These are phyloP conservation scores for Tuber magnatum DNA, from an alignment of 495 filamentous ascomycete species.

Conservation along the genomic window DNA sequence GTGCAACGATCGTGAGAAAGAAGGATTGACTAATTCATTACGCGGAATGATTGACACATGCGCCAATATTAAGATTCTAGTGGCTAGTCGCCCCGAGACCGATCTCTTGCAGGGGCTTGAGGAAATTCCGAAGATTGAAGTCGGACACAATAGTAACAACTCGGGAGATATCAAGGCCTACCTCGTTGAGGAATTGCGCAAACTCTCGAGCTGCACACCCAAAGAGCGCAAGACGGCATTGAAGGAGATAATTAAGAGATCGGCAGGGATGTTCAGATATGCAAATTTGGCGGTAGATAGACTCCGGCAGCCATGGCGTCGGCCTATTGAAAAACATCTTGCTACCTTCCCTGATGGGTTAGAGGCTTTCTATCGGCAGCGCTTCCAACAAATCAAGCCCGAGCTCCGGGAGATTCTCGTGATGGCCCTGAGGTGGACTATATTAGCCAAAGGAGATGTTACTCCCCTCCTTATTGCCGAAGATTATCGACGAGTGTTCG, in stretches of 20 bases:
- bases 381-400: slow-evolving; percentile 15
- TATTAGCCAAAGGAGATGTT: slow-evolving; percentile 18
- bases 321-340: slow-evolving; percentile 11
- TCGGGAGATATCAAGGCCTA: slow-evolving; percentile 20
- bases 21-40: slow-evolving; percentile 9
- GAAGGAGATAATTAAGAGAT: slow-evolving; percentile 17
- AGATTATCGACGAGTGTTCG: slow-evolving; percentile 36
- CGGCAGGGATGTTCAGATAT: slow-evolving; percentile 22
- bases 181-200: slow-evolving; percentile 11
- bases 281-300: slow-evolving; percentile 17
- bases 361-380: slow-evolving; percentile 20
- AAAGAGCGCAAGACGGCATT: slow-evolving; percentile 18
- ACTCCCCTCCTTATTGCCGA: slow-evolving; percentile 17
- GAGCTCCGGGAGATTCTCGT: slow-evolving; percentile 17
- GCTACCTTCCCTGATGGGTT: slow-evolving; percentile 11
- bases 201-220: slow-evolving; percentile 5
- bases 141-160: slow-evolving; percentile 10
- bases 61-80: slow-evolving; percentile 6
- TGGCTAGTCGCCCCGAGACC: slow-evolving; percentile 15
- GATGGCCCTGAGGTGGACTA: slow-evolving; percentile 14
- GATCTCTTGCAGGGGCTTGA: slow-evolving; percentile 6
- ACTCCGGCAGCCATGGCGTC: slow-evolving; percentile 18
- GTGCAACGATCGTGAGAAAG: slow-evolving; percentile 24
- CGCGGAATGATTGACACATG: slow-evolving; percentile 6
- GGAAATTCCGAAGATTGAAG: slow-evolving; percentile 8